phyloP scores from a whole-genome alignment of 108 stramenopile species.

The Skeletonema marinoi region DNA sequence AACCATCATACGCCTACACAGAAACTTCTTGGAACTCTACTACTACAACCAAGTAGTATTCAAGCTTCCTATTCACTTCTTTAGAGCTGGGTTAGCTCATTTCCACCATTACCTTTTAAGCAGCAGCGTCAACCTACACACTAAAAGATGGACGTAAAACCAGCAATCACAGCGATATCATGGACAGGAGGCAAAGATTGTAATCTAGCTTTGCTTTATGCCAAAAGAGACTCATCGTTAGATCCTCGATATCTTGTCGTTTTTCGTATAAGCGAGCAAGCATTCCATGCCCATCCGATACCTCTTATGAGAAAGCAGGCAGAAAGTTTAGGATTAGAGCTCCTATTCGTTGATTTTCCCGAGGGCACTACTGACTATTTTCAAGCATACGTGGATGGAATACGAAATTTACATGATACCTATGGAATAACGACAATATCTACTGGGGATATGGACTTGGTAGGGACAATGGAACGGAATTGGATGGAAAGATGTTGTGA shows the following conservation, averaged over 20 bases:
- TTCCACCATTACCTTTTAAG: too few species aligned
- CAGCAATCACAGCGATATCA: slow-evolving; percentile 37
- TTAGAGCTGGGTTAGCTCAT: too few species aligned
- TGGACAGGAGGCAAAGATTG: slow-evolving; percentile 62
- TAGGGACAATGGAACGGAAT: slow-evolving; percentile 43
- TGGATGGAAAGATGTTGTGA: slow-evolving; percentile 52
- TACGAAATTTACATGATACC: slow-evolving; percentile 24
- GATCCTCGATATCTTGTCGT: slow-evolving; percentile 35
- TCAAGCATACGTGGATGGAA: slow-evolving; percentile 42
- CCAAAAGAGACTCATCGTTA: slow-evolving; percentile 23
- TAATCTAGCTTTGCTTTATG: slow-evolving; percentile 47
- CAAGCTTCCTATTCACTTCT: too few species aligned
- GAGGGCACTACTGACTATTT: slow-evolving; percentile 23
- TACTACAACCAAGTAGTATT: too few species aligned
- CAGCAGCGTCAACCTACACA: not conserved
- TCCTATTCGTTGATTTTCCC: slow-evolving; percentile 23
- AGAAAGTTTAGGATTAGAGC: slow-evolving; percentile 31
- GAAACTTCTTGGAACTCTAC: too few species aligned
- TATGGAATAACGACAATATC: slow-evolving; percentile 36
- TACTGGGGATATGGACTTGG: slow-evolving; percentile 60
- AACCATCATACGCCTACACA: too few species aligned
- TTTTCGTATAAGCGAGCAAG: slow-evolving; percentile 9
- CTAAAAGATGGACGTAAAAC: slow-evolving; percentile 2
- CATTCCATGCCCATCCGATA: slow-evolving; percentile 53
- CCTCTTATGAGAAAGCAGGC: slow-evolving; percentile 43